phyloP scores from a whole-genome alignment of 371 early-diverging fungal genomes.

The Actinomortierella wolfii region DNA sequence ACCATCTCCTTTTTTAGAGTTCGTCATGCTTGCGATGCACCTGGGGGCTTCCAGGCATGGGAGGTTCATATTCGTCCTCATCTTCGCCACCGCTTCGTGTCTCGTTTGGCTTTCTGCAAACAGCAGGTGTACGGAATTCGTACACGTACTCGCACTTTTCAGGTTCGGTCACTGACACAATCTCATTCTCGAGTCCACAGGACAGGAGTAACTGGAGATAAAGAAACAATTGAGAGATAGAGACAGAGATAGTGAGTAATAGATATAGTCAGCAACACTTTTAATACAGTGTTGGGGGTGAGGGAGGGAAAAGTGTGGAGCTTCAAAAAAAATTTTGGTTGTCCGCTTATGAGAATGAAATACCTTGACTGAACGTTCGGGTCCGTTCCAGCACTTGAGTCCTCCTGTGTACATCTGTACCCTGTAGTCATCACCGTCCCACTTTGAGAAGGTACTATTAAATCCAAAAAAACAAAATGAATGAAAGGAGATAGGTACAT shows the following conservation, averaged over 20 bases:
- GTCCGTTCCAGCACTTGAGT: slow-evolving; percentile 93
- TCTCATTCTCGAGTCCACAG: slow-evolving; percentile 73
- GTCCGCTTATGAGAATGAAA: too few relatives aligned
- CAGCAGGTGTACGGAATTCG: slow-evolving; percentile 75
- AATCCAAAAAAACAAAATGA: slow-evolving; percentile 44
- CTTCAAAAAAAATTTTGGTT: too few relatives aligned
- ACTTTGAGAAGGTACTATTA: slow-evolving; percentile 31
- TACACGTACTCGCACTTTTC: slow-evolving; percentile 92
- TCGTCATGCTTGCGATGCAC: too few relatives aligned
- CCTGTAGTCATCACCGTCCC: slow-evolving; percentile 50
- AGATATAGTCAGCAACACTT: background rate
- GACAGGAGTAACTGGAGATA: slow-evolving; percentile 46
- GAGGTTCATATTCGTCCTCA: too few relatives aligned
- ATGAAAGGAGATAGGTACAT: slow-evolving; percentile 12
- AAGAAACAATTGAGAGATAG: background rate
- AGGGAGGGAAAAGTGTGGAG: too few relatives aligned
- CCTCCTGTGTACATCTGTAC: slow-evolving; percentile 75
- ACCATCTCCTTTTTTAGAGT: too few relatives aligned
- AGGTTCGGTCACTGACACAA: slow-evolving; percentile 82
- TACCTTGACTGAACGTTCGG: slow-evolving; percentile 72
- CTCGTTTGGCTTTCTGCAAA: slow-evolving; percentile 51
- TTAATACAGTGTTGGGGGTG: too few relatives aligned
- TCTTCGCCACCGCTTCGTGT: too few relatives aligned
- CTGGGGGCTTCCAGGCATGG: too few relatives aligned
- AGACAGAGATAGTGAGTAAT: background rate